Base-by-base conservation (phyloP, 2,329 filamentous ascomycete genomes). In the Colletotrichum scovillei region DNA sequence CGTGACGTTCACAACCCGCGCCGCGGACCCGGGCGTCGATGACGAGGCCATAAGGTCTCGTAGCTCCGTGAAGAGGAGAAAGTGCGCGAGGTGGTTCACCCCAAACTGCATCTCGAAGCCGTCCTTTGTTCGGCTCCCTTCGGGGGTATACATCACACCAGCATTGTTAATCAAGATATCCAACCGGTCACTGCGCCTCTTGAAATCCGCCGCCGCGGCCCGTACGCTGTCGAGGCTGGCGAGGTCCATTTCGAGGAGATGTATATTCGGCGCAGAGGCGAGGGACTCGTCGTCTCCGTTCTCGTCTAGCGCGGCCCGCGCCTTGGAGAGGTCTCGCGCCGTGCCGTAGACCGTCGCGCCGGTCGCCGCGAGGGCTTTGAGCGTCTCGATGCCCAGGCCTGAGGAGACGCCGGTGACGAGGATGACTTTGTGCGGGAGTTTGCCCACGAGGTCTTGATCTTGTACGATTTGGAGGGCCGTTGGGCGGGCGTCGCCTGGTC, bases 71-170 rank as follows among this genome's bases (percentile, higher is more conserved):
- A 88, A 86, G 28, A 90, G 82, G 0, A 89, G 81, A 79, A 90
- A 90, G 75, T 89, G 86, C 14, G 80, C 83, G 1, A 91, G 79
- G 75, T 90, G 84, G 77, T 90, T 89, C 3, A 83, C 85, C 42
- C 83, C 88, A 67, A 90, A 86, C 69, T 89, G 87, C 0, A 77
- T 76, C 75, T 79, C 78, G 57, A 75, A 69, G 32, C 76, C 75
- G 46, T 78, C 76, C 0, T 26, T 32, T 5, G 72, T 75, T 9
- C 59, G 38, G 1, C 62, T 77, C 9, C 52, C 56, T 19, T 72
- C 63, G 5, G 63, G 73, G 12, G 22, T 26, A 24, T 22, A 59
- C 58, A 38, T 46, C 4, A 30, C 63, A 2, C 75, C 75, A 2
- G 78, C 75, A 38, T 78, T 78, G 56, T 74, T 75, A 16, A 75